Evolutionary conservation across 768 basidiomycete genomes (phyloP).

Genomic region (Asterophora lycoperdoides): DNA sequence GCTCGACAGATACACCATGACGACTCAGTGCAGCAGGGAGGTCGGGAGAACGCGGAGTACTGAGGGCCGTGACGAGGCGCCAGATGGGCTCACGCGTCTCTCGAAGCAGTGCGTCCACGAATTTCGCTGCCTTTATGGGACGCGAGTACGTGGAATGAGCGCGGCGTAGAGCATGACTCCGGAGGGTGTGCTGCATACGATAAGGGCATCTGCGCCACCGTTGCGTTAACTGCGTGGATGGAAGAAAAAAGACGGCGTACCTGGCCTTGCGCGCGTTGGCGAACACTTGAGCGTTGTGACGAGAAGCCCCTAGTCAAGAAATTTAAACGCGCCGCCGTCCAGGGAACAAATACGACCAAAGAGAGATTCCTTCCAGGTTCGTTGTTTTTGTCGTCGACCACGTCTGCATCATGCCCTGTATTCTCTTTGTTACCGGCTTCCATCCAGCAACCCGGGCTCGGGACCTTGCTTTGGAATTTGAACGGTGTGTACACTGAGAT

Average conservation of each 20-base stretch:
- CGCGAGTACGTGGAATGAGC: slow-evolving; percentile 16
- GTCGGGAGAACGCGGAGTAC: slow-evolving; percentile 20
- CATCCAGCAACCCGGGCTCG: slow-evolving; percentile 75
- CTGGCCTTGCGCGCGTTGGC: too few relatives aligned
- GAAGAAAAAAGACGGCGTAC: too few relatives aligned
- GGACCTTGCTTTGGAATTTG: slow-evolving; percentile 84
- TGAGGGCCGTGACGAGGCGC: slow-evolving; percentile 34
- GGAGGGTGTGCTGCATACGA: not conserved
- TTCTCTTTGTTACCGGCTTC: slow-evolving; percentile 85
- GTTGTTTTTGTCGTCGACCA: slow-evolving; percentile 14
- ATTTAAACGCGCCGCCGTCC: slow-evolving; percentile 17
- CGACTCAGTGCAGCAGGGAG: slow-evolving; percentile 28
- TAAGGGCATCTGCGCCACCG: too few relatives aligned
- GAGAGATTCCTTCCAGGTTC: slow-evolving; percentile 1
- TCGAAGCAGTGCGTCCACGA: slow-evolving; percentile 31
- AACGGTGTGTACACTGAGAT: slow-evolving; percentile 61
- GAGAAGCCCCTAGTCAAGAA: too few relatives aligned
- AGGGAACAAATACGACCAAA: slow-evolving; percentile 31
- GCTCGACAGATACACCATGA: slow-evolving; percentile 29
- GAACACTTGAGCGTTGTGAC: too few relatives aligned
- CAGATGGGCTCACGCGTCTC: slow-evolving; percentile 38
- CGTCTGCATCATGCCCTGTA: slow-evolving; percentile 79
- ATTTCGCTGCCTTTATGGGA: slow-evolving; percentile 24
- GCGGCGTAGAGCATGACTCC: slow-evolving; percentile 9
- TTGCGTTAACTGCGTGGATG: too few relatives aligned